These are phyloP conservation scores for Neospermospora avenae DNA, from an alignment of 2,329 filamentous ascomycete species.

Conservation along the genomic window DNA sequence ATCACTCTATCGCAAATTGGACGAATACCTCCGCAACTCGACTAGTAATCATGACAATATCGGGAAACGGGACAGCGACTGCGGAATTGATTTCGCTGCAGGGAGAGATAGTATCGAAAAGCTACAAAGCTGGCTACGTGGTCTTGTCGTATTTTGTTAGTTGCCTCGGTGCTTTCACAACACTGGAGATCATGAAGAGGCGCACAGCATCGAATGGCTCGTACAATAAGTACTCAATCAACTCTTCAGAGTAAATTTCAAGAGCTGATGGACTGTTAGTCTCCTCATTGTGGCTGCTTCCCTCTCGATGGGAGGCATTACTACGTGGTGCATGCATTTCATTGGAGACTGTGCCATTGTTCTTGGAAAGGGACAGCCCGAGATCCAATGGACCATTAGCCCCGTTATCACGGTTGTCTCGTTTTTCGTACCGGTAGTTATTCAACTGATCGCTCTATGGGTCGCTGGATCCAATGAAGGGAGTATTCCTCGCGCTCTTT, in stretches of 20 bases:
- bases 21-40: neutral
- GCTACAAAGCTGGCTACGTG: conserved; percentile 54
- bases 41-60: neutral
- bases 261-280: conserved; percentile 38
- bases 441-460: conserved; percentile 70
- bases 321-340: conserved; percentile 79
- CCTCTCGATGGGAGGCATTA: conserved; percentile 69
- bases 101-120: conserved; percentile 20
- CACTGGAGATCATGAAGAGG: conserved; percentile 77
- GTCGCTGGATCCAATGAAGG: conserved; percentile 59
- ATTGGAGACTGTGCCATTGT: conserved; percentile 78
- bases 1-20: neutral
- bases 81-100: conserved; percentile 9
- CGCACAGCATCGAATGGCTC: conserved; percentile 65
- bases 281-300: conserved; percentile 62
- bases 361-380: conserved; percentile 57
- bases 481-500: conserved; percentile 54
- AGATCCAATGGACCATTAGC: conserved; percentile 72
- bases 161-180: conserved; percentile 72
- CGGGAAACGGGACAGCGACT: neutral
- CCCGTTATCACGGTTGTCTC: conserved; percentile 70
- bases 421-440: conserved; percentile 74
- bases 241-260: neutral
- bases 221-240: conserved; percentile 60
- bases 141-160: conserved; percentile 68